phyloP scores from a whole-genome alignment of 108 stramenopile species.

The Cyclotella kingstonii region DNA sequence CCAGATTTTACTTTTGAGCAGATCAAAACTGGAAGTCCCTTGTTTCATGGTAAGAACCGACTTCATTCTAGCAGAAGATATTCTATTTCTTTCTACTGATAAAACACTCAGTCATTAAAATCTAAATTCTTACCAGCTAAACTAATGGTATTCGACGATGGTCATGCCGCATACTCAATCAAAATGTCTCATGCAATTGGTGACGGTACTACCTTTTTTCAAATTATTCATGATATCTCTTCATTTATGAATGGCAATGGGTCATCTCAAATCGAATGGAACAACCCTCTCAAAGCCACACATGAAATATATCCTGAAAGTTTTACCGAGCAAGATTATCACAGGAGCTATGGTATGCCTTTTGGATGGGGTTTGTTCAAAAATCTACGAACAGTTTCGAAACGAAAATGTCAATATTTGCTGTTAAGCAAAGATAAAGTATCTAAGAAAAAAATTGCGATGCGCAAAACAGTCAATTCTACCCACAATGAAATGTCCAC shows the following conservation, averaged over 20 bases:
- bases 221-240: slow-evolving; percentile 42
- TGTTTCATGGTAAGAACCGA: slow-evolving; percentile 31
- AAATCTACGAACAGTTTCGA: slow-evolving; percentile 30
- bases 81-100: background rate
- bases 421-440: slow-evolving; percentile 46
- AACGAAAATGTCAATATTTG: slow-evolving; percentile 31
- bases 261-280: slow-evolving; percentile 36
- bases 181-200: slow-evolving; percentile 47
- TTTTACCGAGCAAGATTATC: slow-evolving; percentile 44
- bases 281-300: slow-evolving; percentile 41
- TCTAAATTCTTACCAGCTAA: slow-evolving; percentile 26
- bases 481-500: background rate
- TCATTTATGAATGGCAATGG: slow-evolving; percentile 44
- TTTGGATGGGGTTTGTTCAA: slow-evolving; percentile 47
- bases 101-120: background rate
- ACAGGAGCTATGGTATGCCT: slow-evolving; percentile 38
- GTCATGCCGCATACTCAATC: slow-evolving; percentile 38
- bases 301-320: slow-evolving; percentile 48
- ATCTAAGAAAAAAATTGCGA: slow-evolving; percentile 26
- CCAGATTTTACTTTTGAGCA: slow-evolving; percentile 38
- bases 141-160: slow-evolving; percentile 46
- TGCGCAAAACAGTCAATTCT: slow-evolving; percentile 3
- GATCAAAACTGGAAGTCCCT: slow-evolving; percentile 28
- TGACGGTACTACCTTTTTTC: slow-evolving; percentile 48
- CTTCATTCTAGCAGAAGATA: background rate